phyloP scores from a whole-genome alignment of 176 grass and related monocot genomes.

The Hsuehochloa calcarea region DNA sequence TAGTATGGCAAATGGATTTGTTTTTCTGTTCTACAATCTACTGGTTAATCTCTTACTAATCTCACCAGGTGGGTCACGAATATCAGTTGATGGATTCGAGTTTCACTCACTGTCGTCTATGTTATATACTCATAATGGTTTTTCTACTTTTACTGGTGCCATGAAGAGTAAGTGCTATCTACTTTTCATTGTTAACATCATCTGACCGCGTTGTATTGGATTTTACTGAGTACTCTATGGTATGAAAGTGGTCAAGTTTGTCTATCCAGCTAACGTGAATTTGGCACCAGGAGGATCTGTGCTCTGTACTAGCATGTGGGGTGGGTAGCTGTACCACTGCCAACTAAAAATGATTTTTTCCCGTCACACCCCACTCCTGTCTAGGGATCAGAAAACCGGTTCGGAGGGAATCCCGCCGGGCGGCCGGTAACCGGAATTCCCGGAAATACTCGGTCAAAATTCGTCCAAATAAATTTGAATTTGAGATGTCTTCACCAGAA shows the following conservation, averaged over 20 bases:
- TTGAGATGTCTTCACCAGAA: no score
- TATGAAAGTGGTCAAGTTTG: background rate
- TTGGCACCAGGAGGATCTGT: background rate
- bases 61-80: conserved; percentile 70
- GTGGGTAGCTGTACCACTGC: background rate
- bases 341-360: conserved; percentile 2
- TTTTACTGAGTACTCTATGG: background rate
- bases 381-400: no score
- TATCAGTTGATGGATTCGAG: conserved; percentile 89
- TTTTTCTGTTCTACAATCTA: conserved; percentile 12
- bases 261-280: background rate
- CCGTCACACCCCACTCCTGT: no score
- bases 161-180: conserved; percentile 76
- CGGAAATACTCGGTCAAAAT: no score
- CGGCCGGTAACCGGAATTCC: no score
- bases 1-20: background rate
- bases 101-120: conserved; percentile 94
- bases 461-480: no score
- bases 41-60: conserved; percentile 24
- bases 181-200: background rate
- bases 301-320: background rate
- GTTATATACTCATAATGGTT: conserved; percentile 99
- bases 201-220: background rate
- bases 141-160: conserved; percentile 86
- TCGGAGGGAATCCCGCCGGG: no score